Evolutionary conservation across 2,329 filamentous ascomycete species (phyloP), one percentile per base, ranked within the genome.

Genomic region (Coleophoma eucalyptorum): DNA sequence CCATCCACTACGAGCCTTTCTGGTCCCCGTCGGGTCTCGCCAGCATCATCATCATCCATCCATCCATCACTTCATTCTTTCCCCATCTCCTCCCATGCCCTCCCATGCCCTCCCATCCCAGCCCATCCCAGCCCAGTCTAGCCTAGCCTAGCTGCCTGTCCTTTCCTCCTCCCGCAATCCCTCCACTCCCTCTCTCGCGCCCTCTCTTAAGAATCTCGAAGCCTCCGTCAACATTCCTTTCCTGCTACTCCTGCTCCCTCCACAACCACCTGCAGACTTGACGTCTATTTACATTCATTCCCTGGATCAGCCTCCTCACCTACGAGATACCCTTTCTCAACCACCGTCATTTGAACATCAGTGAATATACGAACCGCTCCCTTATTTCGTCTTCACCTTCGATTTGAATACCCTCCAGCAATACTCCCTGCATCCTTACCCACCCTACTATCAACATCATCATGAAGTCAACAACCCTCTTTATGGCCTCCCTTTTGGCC

Each of bases 391-490:
- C 26, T 3, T 26, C 26, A 26, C 31, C 19, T 44, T n/a, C 19
- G 20, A 31, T 12, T 26, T 44, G 42, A n/a, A 44, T 26, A 31
- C 31, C 42, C 20, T 33, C 21, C 42, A 26, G 8, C 15, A n/a
- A 31, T n/a, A 15, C 15, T 6, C 26, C n/a, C 21, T 16, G n/a
- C 40, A 21, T 31, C 21, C 20, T 26, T 21, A 18, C 10, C 4
- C 37, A 40, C 8, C 33, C 33, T 10, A 15, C 42, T 3, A 26
- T 5, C 46, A 31, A 16, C 20, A 26, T 32, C 20, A 26, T 32
- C 55, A 69, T 70, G 67, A 69, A 68, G 61, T 62, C 62, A 38
- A 54, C 60, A 50, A 64, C 55, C 50, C 50, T 69, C 48, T 43
- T 61, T 38, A 55, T 64, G 33, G 58, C 55, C 33, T 61, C 62